These are phyloP conservation scores for Oryza officinalis DNA, from an alignment of 176 grass and related monocot species.

Conservation along the genomic window DNA sequence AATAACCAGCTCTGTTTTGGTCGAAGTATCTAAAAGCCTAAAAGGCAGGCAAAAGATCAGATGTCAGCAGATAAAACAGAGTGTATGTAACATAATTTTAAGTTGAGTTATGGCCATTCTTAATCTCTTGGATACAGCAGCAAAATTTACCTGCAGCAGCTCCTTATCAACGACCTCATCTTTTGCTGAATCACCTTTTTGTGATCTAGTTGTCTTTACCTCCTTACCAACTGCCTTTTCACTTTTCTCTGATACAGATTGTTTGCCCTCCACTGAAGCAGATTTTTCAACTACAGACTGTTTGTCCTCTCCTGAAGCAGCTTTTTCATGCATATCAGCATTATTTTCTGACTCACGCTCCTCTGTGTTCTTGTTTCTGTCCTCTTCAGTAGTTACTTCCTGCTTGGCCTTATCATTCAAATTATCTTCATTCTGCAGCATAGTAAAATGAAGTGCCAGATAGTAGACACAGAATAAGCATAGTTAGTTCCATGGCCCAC, in stretches of 20 bases:
- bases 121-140: constrained; percentile 7
- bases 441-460: constrained; percentile 22
- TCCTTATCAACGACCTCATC: constrained; percentile 85
- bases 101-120: not conserved
- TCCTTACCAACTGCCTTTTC: constrained; percentile 55
- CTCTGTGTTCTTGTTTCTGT: constrained; percentile 41
- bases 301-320: constrained; percentile 21
- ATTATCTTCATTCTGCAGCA: constrained; percentile 50
- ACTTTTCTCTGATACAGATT: constrained; percentile 22
- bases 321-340: constrained; percentile 26
- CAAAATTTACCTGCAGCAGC: constrained; percentile 66
- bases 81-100: not conserved
- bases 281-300: constrained; percentile 37
- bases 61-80: constrained; percentile 11
- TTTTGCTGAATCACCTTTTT: constrained; percentile 49
- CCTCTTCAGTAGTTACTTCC: constrained; percentile 38
- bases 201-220: constrained; percentile 37
- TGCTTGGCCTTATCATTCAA: constrained; percentile 28
- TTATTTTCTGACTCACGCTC: constrained; percentile 37
- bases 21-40: constrained; percentile 99
- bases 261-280: constrained; percentile 15
- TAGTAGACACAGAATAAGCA: not conserved
- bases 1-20: constrained; percentile 68
- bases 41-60: constrained; percentile 10
- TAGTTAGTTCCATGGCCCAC: not conserved